Percentiles rank a stretch among this genome's conserved stretches.
These are phyloP conservation scores for Westerdykella aurantiaca DNA, from an alignment of 2,329 filamentous ascomycete species.

Conservation along the genomic window DNA sequence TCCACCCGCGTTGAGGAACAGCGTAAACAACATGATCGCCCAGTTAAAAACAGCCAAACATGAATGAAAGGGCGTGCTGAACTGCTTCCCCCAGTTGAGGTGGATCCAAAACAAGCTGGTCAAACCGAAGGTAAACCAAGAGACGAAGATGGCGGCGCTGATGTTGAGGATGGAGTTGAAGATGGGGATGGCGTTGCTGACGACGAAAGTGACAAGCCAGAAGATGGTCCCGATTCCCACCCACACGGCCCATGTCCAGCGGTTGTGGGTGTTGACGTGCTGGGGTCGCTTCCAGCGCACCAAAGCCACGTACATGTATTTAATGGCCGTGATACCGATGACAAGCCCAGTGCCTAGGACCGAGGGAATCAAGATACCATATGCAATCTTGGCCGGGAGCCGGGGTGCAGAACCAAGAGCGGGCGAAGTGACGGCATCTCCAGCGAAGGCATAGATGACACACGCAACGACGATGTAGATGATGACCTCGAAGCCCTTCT, in stretches of 20 bases:
- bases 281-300: conserved; percentile 42
- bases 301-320: conserved; percentile 59
- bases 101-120: conserved; percentile 45
- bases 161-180: conserved; percentile 62
- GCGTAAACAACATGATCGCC: conserved; percentile 33
- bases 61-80: conserved; percentile 35
- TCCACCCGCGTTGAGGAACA: conserved; percentile 23
- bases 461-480: conserved; percentile 58
- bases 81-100: conserved; percentile 39
- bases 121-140: conserved; percentile 57
- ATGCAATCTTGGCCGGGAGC: conserved; percentile 58
- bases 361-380: conserved; percentile 62
- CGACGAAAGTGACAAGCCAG: conserved; percentile 51
- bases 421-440: conserved; percentile 56
- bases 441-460: conserved; percentile 64
- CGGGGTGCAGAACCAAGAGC: conserved; percentile 58
- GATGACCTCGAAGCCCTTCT: conserved; percentile 52
- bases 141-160: conserved; percentile 53
- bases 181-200: conserved; percentile 41
- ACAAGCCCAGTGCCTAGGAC: conserved; percentile 67
- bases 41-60: conserved; percentile 42
- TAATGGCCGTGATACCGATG: conserved; percentile 60
- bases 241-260: conserved; percentile 54
- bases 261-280: conserved; percentile 40
- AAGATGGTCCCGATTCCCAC: conserved; percentile 51